phyloP scores from a whole-genome alignment of 352 stramenopile species.

The Thalassiosira mediterranea region DNA sequence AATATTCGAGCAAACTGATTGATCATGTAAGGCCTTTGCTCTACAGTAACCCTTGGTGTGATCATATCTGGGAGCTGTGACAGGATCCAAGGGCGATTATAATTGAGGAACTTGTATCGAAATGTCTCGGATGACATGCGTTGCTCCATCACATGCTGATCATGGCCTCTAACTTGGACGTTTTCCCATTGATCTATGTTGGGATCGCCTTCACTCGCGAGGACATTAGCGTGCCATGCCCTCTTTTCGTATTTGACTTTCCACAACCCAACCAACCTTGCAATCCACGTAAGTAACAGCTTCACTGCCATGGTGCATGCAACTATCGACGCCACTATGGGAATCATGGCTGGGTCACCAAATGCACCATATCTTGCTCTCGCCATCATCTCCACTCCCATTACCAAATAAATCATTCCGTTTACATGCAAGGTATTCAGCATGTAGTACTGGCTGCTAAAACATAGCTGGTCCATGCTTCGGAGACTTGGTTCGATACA shows the following conservation, averaged over 20 bases:
- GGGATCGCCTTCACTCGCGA: conserved; percentile 90
- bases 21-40: conserved; percentile 92
- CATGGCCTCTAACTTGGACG: conserved; percentile 91
- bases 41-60: conserved; percentile 91
- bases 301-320: conserved; percentile 80
- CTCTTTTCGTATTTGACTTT: conserved; percentile 96
- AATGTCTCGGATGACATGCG: conserved; percentile 95
- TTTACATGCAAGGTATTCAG: conserved; percentile 93
- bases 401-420: conserved; percentile 93
- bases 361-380: conserved; percentile 95
- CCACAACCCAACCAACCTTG: conserved; percentile 91
- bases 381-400: conserved; percentile 95
- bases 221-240: conserved; percentile 89
- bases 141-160: conserved; percentile 97
- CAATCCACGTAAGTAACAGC: conserved; percentile 86
- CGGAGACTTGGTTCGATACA: conserved; percentile 95
- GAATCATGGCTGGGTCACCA: conserved; percentile 89
- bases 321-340: conserved; percentile 44
- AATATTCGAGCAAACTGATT: conserved; percentile 96
- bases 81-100: conserved; percentile 97
- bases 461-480: conserved; percentile 95
- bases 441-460: conserved; percentile 97
- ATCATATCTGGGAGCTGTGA: conserved; percentile 93
- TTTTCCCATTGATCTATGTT: conserved; percentile 91
- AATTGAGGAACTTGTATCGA: conserved; percentile 96